A percentile compares a stretch with the other conserved stretches of the same genome.
phyloP scores from a whole-genome alignment of 768 basidiomycete genomes.

The Mycena rebaudengoi region DNA sequence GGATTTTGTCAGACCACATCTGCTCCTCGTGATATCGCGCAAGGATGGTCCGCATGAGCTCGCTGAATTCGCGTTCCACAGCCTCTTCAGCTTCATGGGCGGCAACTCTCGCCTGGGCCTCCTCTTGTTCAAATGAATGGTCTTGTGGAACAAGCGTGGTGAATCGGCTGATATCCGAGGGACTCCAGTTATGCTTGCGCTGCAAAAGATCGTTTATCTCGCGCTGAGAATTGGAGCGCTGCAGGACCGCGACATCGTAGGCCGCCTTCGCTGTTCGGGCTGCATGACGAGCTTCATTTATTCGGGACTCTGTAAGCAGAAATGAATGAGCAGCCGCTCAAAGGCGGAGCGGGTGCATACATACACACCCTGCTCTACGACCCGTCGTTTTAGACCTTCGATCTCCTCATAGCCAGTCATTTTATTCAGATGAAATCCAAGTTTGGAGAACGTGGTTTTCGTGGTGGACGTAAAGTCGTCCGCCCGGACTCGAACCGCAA shows the following conservation, averaged over 20 bases:
- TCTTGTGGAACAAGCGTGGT: conserved; percentile 91
- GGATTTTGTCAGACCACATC: conserved; percentile 98
- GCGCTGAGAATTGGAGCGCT: conserved; percentile 88
- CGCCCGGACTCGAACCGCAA: conserved; percentile 59
- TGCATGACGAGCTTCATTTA: conserved; percentile 70
- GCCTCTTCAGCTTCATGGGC: conserved; percentile 77
- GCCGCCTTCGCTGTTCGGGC: conserved; percentile 77
- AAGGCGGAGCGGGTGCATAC: background rate
- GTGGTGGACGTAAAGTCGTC: conserved; percentile 67
- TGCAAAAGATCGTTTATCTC: conserved; percentile 95
- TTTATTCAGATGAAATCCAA: conserved; percentile 83
- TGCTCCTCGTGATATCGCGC: conserved; percentile 98
- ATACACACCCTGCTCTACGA: conserved; percentile 81
- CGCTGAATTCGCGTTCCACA: conserved; percentile 88
- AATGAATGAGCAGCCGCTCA: background rate
- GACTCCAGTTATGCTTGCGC: conserved; percentile 94
- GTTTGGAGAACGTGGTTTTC: conserved; percentile 69
- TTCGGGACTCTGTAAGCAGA: conserved; percentile 68
- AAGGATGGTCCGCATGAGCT: conserved; percentile 88
- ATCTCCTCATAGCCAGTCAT: conserved; percentile 94
- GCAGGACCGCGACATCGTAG: conserved; percentile 80
- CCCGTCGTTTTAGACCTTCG: conserved; percentile 78
- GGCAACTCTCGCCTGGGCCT: conserved; percentile 70
- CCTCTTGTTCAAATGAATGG: conserved; percentile 85
- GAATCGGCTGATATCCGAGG: conserved; percentile 85